Evolutionary conservation across 495 filamentous ascomycete species (phyloP), one percentile per base, ranked within the genome.

Genomic region (Cercophora newfieldiana): DNA sequence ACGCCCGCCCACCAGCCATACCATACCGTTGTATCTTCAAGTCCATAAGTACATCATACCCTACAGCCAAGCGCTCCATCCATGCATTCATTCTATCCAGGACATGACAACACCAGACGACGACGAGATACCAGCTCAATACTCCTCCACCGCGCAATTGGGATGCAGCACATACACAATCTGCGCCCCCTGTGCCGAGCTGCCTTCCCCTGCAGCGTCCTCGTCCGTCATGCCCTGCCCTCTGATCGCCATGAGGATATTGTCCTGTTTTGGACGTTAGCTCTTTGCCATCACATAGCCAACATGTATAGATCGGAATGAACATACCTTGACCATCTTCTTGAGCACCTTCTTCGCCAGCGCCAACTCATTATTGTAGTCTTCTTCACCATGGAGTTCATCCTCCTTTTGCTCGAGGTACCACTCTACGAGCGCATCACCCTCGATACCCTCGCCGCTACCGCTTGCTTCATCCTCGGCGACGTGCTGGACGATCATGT

Each of bases 371-470:
- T 77, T 79, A 71, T 91, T 81, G 63, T 96, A 78, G 61, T 95
- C 94, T 63, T 96, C 92, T 75, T 94, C 86, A 18, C 79, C 88
- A 47, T 88, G 81, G 60, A 99, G 77, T 78, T 97, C 91, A 26
- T 87, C 84, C 74, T 98, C 95, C 71, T 91, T 91, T 78, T 96
- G 90, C 80, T 98, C 96, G 61, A 99, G 78, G 75, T 97, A 99
- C 94, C 94, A 97, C 50, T 92, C 74, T 3, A 94, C 77, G 6
- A 99, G 82, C 29, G 91, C 91, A 50, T 97, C 90, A 64, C 93
- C 88, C 69, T 96, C 93, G 8, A 98, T 88, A 49, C 95, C 95
- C 68, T 96, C 90, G n/a, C 92, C 93, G 1, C 81, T 82, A 0
- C 83, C 83, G 68, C 90, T 87, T 60, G 94, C 88, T 67, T 93